phyloP scores from a whole-genome alignment of 768 basidiomycete species.

The Coprinopsis strossmayeri region DNA sequence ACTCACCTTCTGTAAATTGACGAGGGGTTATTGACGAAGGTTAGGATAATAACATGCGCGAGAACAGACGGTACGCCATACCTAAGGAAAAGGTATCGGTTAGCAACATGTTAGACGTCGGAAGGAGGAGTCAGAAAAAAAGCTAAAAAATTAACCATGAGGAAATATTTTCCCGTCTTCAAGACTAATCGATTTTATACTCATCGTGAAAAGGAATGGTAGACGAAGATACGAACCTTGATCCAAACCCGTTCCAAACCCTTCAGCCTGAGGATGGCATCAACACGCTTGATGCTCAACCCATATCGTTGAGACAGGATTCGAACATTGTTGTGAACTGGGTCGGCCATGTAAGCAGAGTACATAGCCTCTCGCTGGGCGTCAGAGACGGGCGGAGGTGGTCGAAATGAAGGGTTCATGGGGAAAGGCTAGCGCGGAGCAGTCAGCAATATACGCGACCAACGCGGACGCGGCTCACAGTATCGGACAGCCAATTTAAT shows the following conservation, averaged over 20 bases:
- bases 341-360: constrained; percentile 51
- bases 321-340: constrained; percentile 48
- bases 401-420: constrained; percentile 77
- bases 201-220: constrained; percentile 33
- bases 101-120: neutral
- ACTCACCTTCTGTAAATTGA: constrained; percentile 33
- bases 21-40: neutral
- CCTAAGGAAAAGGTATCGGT: constrained; percentile 15
- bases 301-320: constrained; percentile 55
- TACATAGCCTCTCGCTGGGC: constrained; percentile 51
- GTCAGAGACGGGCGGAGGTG: constrained; percentile 72
- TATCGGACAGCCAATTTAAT: constrained; percentile 56
- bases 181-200: constrained; percentile 90
- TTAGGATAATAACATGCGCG: too few relatives aligned
- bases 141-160: constrained; percentile 57
- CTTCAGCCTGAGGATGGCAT: constrained; percentile 80
- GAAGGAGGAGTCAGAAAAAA: constrained; percentile 18
- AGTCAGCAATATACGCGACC: neutral
- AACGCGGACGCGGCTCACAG: constrained; percentile 45
- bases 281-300: constrained; percentile 70
- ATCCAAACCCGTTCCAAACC: constrained; percentile 65
- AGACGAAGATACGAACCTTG: constrained; percentile 49
- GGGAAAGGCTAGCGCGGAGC: constrained; percentile 67
- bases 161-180: constrained; percentile 52
- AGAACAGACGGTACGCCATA: neutral